A percentile compares a stretch with the other conserved stretches of the same genome.
These are phyloP conservation scores for Pichia sp. DNA, from an alignment of 1,139 yeast species.

Conservation along the genomic window DNA sequence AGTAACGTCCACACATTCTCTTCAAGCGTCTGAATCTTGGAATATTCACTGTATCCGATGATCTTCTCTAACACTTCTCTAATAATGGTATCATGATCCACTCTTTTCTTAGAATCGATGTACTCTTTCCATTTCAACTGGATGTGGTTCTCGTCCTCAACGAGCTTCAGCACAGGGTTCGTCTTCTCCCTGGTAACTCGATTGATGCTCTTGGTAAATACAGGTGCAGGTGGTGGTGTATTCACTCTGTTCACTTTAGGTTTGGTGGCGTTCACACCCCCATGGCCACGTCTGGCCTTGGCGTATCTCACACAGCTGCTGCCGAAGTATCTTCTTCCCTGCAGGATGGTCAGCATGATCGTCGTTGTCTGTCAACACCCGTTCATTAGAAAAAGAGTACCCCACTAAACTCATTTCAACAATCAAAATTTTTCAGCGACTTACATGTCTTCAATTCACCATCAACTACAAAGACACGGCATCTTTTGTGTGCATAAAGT, in stretches of 20 bases:
- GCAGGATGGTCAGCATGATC: too few relatives aligned
- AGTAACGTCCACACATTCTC: conserved; percentile 1
- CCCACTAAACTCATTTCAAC: too few relatives aligned
- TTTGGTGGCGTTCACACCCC: not conserved
- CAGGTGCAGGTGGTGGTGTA: too few relatives aligned
- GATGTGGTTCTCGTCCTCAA: not conserved
- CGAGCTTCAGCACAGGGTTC: not conserved
- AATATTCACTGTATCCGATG: conserved; percentile 20
- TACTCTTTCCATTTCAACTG: conserved; percentile 18
- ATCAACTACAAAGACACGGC: too few relatives aligned
- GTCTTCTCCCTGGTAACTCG: not conserved
- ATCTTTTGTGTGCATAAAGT: too few relatives aligned
- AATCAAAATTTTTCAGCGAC: too few relatives aligned
- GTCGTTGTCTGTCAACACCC: too few relatives aligned
- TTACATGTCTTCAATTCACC: too few relatives aligned
- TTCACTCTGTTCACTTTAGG: not conserved
- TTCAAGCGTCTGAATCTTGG: conserved; percentile 4
- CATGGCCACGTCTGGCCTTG: conserved; percentile 1
- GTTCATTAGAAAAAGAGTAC: too few relatives aligned
- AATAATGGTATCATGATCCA: not conserved
- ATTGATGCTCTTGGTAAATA: not conserved
- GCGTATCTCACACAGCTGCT: not conserved
- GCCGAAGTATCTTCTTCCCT: too few relatives aligned
- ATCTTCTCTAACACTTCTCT: conserved; percentile 5
- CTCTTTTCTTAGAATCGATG: conserved; percentile 15